Base-by-base conservation (phyloP, 2,329 filamentous ascomycete genomes). In the Cryphonectria radicalis region DNA sequence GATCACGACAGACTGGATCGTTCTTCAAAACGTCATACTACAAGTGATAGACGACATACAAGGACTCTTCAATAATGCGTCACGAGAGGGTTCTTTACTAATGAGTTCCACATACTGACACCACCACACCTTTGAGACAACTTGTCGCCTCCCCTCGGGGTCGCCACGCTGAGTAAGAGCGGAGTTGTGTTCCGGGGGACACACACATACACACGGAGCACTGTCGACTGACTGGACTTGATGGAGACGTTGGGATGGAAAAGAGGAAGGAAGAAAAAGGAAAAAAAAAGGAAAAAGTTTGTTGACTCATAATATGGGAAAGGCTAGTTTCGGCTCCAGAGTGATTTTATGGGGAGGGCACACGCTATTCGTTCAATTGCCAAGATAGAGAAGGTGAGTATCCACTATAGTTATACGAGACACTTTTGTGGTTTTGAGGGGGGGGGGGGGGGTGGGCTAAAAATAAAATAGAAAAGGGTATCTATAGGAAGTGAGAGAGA, bases 211-310 rank as follows among this genome's bases (percentile, higher is more conserved):
- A 50, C 46, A n/a, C 59, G 59, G 59, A 62, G 59, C 59, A 40
- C 59, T 37, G 59, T 62, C 59, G 22, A 62, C 55, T 59, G 32
- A 28, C 28, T 37, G 28, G 59, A 62, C 32, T 62, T 14, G 55
- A 59, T 59, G 55, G 59, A 40, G 59, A 40, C 19, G 35, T 13
- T 8, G 17, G 22, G 37, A 7, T 40, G 11, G 8, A 2, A 11
- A 11, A 40, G 37, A 40, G 37, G 37, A 40, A 40, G 7, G 10
- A 37, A 37, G 10, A 37, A 13, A 40, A 40, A 28, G 28, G 28
- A 28, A 28, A 32, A 57, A n/a, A 13, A 13, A 28, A 6, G 17
- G 1, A 28, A 59, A n/a, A 11, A 11, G 55, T 32, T 7, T 28
- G 28, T 59, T 32, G 43, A n/a, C 46, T 22, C 46, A n/a, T 53